Evolutionary conservation across 495 filamentous ascomycete species (phyloP).

Genomic region (Aspergillus wentii): DNA sequence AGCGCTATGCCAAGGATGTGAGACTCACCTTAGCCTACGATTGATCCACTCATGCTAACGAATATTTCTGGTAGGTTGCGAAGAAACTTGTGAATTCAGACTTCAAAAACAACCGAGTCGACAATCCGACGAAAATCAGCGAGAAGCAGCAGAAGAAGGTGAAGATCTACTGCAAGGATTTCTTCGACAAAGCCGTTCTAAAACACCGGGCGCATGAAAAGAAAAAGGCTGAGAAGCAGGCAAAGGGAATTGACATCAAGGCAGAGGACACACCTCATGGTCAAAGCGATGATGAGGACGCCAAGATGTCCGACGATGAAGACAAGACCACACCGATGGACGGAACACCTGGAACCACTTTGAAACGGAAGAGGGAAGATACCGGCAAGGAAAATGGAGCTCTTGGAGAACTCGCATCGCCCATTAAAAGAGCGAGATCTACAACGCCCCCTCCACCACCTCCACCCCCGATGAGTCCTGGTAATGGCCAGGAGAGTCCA

Average conservation of each 20-base stretch:
- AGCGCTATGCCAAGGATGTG: slow-evolving; percentile 82
- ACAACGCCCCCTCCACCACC: slow-evolving; percentile 32
- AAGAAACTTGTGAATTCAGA: slow-evolving; percentile 87
- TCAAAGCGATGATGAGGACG: slow-evolving; percentile 29
- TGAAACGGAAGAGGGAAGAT: slow-evolving; percentile 61
- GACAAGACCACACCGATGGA: slow-evolving; percentile 14
- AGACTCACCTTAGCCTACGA: slow-evolving; percentile 3
- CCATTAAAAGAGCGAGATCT: slow-evolving; percentile 35
- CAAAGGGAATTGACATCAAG: slow-evolving; percentile 18
- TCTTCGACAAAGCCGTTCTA: slow-evolving; percentile 75
- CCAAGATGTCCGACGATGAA: slow-evolving; percentile 57
- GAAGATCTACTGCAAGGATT: slow-evolving; percentile 75
- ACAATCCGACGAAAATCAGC: slow-evolving; percentile 76
- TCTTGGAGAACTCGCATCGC: no score
- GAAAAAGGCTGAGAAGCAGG: slow-evolving; percentile 50
- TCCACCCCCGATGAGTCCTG: slow-evolving; percentile 17
- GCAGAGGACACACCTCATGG: slow-evolving; percentile 22
- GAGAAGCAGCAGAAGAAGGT: slow-evolving; percentile 75
- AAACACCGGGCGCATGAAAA: slow-evolving; percentile 70
- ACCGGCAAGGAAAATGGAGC: slow-evolving; percentile 22
- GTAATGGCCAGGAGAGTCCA: not conserved
- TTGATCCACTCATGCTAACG: slow-evolving; percentile 1
- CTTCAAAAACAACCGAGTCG: slow-evolving; percentile 79
- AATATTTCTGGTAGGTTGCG: slow-evolving; percentile 45
- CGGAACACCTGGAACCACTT: slow-evolving; percentile 4